These are phyloP conservation scores for Omphalotus guepiniiformis DNA, from an alignment of 768 basidiomycete genomes.

Conservation along the genomic window DNA sequence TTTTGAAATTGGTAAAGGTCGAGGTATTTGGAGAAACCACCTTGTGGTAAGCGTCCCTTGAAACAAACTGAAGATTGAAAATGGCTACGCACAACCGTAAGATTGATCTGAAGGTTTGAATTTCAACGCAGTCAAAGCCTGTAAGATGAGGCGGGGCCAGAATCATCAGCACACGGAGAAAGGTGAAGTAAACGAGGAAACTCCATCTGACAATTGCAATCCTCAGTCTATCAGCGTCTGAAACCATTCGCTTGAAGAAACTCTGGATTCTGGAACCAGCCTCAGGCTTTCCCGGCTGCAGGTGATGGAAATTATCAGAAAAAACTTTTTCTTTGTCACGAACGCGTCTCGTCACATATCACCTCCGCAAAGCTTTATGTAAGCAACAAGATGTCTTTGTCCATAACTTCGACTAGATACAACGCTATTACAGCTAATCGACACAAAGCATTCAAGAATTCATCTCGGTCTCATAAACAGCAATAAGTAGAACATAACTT, in stretches of 20 bases:
- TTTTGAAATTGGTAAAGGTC: neutral
- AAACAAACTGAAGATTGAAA: neutral
- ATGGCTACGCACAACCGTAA: constrained; percentile 30
- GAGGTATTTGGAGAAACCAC: neutral
- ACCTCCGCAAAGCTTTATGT: neutral
- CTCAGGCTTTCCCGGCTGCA: no score
- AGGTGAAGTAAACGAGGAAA: constrained; percentile 4
- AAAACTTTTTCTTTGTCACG: neutral
- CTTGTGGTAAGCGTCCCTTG: neutral
- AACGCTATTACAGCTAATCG: neutral
- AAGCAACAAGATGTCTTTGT: neutral
- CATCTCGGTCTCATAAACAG: neutral
- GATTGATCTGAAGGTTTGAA: constrained; percentile 40
- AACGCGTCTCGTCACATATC: neutral
- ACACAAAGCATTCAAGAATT: neutral
- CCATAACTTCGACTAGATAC: neutral
- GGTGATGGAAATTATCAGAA: no score
- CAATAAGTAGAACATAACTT: neutral
- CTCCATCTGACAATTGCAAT: constrained; percentile 33
- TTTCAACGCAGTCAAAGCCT: constrained; percentile 46
- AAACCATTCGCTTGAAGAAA: constrained; percentile 10
- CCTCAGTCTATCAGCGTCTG: constrained; percentile 32
- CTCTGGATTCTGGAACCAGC: no score
- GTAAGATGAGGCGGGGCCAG: constrained; percentile 1
- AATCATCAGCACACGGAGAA: constrained; percentile 1